phyloP scores from a whole-genome alignment of 177 flowering plant species.

The Vitis hybrid region DNA sequence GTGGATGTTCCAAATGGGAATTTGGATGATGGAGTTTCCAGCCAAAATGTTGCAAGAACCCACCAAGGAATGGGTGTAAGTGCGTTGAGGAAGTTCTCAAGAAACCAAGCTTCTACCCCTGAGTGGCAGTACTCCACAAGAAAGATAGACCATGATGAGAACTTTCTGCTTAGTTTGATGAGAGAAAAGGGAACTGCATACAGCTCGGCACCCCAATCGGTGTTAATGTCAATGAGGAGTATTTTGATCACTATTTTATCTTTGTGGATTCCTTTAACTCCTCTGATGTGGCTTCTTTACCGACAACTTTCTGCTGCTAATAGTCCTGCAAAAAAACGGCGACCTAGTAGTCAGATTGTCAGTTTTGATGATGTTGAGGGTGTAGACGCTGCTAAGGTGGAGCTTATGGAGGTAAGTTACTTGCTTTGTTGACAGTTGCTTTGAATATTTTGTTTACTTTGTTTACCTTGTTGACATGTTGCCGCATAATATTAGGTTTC shows the following conservation, averaged over 20 bases:
- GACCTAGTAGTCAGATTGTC: slow-evolving; percentile 56
- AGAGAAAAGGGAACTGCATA: slow-evolving; percentile 78
- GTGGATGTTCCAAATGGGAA: slow-evolving; percentile 20
- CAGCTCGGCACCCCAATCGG: slow-evolving; percentile 89
- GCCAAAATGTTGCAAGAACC: slow-evolving; percentile 12
- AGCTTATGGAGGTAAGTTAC: slow-evolving; percentile 84
- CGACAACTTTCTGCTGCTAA: slow-evolving; percentile 83
- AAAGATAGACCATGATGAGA: slow-evolving; percentile 91
- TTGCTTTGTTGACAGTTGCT: too few relatives aligned
- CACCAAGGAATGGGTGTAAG: slow-evolving; percentile 5
- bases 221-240: slow-evolving; percentile 56
- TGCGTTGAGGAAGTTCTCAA: slow-evolving; percentile 28
- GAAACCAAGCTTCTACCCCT: slow-evolving; percentile 32
- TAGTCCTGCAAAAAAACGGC: slow-evolving; percentile 82
- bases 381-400: slow-evolving; percentile 85
- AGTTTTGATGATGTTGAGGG: slow-evolving; percentile 96
- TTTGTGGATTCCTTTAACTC: slow-evolving; percentile 92
- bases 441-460: too few relatives aligned
- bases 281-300: slow-evolving; percentile 92
- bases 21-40: slow-evolving; percentile 18
- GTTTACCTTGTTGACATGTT: too few relatives aligned
- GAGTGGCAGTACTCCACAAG: slow-evolving; percentile 86
- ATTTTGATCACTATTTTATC: slow-evolving; percentile 67
- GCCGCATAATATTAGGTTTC: too few relatives aligned
- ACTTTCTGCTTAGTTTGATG: slow-evolving; percentile 82